phyloP scores from a whole-genome alignment of 139 green algal species.

The Volvox reticuliferus region DNA sequence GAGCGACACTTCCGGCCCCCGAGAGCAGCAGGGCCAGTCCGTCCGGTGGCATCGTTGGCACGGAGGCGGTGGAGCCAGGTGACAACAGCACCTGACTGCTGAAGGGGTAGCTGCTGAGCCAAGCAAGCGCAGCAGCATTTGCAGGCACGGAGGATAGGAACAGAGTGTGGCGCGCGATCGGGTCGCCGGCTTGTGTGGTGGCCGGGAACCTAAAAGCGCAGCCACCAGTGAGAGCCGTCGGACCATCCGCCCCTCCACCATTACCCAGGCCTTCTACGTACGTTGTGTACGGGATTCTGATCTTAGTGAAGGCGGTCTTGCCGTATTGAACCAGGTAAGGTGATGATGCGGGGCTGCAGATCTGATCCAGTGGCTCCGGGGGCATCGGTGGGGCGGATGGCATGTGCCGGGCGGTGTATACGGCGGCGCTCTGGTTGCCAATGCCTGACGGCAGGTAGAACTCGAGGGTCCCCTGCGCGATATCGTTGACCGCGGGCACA shows the following conservation, averaged over 20 bases:
- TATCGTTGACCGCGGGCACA: background rate
- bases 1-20: background rate
- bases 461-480: background rate
- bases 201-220: background rate
- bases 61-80: background rate
- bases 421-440: slow-evolving; percentile 1
- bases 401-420: background rate
- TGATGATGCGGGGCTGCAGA: background rate
- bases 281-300: background rate
- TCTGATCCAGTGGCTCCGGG: background rate
- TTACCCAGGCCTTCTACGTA: background rate
- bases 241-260: background rate
- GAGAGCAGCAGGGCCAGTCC: background rate
- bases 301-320: background rate
- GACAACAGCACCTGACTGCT: background rate
- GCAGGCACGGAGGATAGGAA: background rate
- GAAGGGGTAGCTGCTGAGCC: background rate
- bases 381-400: background rate
- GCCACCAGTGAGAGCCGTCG: background rate
- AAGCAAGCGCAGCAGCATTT: background rate
- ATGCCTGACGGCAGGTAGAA: background rate
- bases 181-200: background rate
- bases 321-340: background rate
- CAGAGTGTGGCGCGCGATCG: background rate
- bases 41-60: background rate